These are phyloP conservation scores for Eucalyptus leucophloia DNA, from an alignment of 345 rosid genomes.

Conservation along the genomic window DNA sequence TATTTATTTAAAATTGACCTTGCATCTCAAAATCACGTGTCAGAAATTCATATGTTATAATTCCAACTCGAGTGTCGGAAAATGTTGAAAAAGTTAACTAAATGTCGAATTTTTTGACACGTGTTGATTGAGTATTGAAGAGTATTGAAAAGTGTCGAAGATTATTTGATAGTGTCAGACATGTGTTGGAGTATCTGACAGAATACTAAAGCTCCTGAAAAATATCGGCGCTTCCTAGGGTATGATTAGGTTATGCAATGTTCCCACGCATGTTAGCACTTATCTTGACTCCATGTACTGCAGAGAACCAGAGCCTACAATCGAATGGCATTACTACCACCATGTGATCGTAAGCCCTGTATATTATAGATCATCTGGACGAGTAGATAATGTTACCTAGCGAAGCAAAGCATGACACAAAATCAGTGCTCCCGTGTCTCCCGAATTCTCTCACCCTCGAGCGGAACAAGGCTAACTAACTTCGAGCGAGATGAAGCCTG, in stretches of 20 bases:
- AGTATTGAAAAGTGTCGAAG: too few species aligned
- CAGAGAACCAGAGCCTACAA: not conserved
- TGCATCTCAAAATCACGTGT: too few species aligned
- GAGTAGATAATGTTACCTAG: not conserved
- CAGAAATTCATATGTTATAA: too few species aligned
- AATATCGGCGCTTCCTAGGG: not conserved
- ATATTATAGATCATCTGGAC: not conserved
- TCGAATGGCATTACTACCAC: not conserved
- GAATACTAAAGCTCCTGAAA: fast-evolving
- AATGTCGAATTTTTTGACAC: too few species aligned
- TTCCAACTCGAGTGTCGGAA: too few species aligned
- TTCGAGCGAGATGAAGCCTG: not conserved
- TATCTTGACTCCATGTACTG: not conserved
- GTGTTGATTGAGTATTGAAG: too few species aligned
- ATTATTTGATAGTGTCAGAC: too few species aligned
- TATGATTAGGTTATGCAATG: not conserved
- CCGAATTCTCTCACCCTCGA: not conserved
- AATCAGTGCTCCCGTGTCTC: not conserved
- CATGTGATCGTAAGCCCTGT: not conserved
- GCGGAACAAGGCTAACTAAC: not conserved
- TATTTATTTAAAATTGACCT: too few species aligned
- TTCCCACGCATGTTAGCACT: not conserved
- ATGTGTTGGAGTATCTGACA: too few species aligned
- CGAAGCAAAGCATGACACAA: not conserved
- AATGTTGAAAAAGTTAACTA: too few species aligned